These are phyloP conservation scores for Chlorella sp. DNA, from an alignment of 139 green algal species.

Conservation along the genomic window DNA sequence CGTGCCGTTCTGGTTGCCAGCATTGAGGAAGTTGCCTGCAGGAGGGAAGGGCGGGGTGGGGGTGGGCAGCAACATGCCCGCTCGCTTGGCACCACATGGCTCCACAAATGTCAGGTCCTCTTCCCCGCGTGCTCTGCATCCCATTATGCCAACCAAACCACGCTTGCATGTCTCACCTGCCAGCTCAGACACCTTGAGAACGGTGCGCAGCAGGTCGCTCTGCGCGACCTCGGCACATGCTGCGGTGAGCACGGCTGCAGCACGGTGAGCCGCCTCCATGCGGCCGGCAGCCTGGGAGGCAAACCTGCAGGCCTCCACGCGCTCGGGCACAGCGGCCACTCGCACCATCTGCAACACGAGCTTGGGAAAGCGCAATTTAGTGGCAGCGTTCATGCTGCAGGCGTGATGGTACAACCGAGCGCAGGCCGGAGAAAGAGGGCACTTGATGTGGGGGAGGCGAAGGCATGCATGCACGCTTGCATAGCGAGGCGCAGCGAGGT, in stretches of 20 bases:
- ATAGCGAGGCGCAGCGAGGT: too few relatives aligned
- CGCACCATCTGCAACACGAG: not conserved
- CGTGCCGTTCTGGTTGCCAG: conserved; percentile 42
- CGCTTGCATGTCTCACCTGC: not conserved
- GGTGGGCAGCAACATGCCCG: not conserved
- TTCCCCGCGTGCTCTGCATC: too few relatives aligned
- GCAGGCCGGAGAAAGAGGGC: not conserved
- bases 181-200: conserved; percentile 31
- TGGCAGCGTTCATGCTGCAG: too few relatives aligned
- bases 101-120: too few relatives aligned
- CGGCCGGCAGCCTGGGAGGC: not conserved
- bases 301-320: conserved; percentile 29
- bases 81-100: not conserved
- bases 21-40: conserved; percentile 72
- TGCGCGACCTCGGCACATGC: conserved; percentile 57
- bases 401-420: not conserved
- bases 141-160: not conserved
- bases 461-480: too few relatives aligned
- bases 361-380: not conserved
- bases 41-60: not conserved
- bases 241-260: conserved; percentile 1
- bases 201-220: conserved; percentile 44
- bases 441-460: too few relatives aligned
- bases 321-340: not conserved
- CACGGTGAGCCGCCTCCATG: not conserved